Percentiles rank a stretch among this genome's conserved stretches.
Conservation (phyloP, 345 rosid species). For the Salix koriyanagi region DNA sequence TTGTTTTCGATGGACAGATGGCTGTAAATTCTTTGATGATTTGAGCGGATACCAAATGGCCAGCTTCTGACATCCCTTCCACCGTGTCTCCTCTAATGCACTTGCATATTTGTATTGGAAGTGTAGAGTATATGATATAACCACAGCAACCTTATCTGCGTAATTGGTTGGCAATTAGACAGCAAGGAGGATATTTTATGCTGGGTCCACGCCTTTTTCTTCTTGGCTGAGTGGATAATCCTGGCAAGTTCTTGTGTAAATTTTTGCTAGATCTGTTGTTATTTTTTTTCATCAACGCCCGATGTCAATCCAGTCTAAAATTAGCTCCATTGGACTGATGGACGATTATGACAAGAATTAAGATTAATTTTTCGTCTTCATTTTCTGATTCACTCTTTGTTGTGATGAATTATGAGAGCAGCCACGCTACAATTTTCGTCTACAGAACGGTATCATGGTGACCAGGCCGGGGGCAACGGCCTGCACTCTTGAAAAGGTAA, state of each 20-base stretch:
- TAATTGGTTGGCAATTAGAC: too few relatives aligned
- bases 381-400: neutral
- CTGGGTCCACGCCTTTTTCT: too few relatives aligned
- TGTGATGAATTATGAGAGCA: neutral
- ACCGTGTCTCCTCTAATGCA: neutral
- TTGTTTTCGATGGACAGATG: neutral
- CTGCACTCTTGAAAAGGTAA: neutral
- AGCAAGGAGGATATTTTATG: too few relatives aligned
- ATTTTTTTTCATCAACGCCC: too few relatives aligned
- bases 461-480: neutral
- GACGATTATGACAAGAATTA: neutral
- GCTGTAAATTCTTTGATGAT: conserved; percentile 10
- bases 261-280: too few relatives aligned
- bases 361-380: neutral
- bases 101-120: too few relatives aligned
- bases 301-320: neutral
- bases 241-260: too few relatives aligned
- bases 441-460: neutral
- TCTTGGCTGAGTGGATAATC: too few relatives aligned
- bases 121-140: too few relatives aligned
- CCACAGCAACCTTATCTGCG: too few relatives aligned
- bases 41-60: conserved; percentile 10
- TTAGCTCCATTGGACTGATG: neutral
- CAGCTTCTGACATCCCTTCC: conserved; percentile 16
- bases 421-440: neutral